Base-by-base conservation (phyloP, 2,329 filamentous ascomycete genomes). In the Cordyceps javanica region DNA sequence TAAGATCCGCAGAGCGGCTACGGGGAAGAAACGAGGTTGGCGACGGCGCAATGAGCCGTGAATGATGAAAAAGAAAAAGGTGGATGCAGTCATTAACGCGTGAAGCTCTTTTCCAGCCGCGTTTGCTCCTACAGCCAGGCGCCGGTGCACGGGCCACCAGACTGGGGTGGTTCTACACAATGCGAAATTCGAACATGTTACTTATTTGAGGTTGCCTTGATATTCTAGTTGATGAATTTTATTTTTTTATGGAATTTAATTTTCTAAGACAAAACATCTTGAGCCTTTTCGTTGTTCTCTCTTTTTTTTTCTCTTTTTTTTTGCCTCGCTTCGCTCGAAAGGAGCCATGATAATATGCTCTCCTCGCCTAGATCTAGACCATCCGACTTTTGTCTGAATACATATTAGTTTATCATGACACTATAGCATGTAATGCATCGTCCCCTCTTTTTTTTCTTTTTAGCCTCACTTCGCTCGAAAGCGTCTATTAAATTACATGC, bases 1-100 rank as follows among this genome's bases (percentile, higher is more conserved):
- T 42, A 52, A n/a, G n/a, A 42, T 53, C 38, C 38, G 50, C 26
- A 8, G 26, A 53, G 38, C 38, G 38, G 13, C 26, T 42, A 53
- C 50, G n/a, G 49, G 36, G 26, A 28, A 42, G 36, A 23, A 32
- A 28, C 2, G 36, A 53, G 23, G 38, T 30, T 42, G 16, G 50
- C 23, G 53, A 32, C 30, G 51, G 51, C 41, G 7, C 53, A 39
- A 46, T 46, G 28, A 19, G 51, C 28, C 23, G 16, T 30, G 10
- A 32, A 25, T 55, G 32, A 55, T 21, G 53, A 21, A 48, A 28
- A 46, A 34, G 21, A 55, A 55, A 55, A 55, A 55, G 53, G 53
- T 55, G 53, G 53, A 55, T 55, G 25, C 14, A 36, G 34, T 41
- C 54, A 49, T 56, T 50, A 49, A 56, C 54, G 54, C 54, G 54